Percentiles rank a stretch among this genome's conserved stretches.
Conservation (phyloP, 305 asterid genomes). For the Fraxinus platypoda region DNA sequence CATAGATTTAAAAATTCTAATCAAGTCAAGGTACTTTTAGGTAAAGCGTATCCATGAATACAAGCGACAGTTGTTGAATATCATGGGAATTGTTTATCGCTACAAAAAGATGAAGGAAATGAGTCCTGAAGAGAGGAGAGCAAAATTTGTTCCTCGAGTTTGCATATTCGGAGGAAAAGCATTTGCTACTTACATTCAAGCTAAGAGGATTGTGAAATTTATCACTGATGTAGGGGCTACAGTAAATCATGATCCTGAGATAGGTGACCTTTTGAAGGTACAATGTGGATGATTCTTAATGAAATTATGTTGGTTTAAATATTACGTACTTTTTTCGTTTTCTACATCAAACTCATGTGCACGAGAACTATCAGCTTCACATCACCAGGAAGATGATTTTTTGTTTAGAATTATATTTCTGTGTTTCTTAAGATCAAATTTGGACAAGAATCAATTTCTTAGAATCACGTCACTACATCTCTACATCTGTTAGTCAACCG, state of each 20-base stretch:
- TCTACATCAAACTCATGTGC: not conserved
- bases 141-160: slow-evolving; percentile 49
- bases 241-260: slow-evolving; percentile 60
- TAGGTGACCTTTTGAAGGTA: slow-evolving; percentile 67
- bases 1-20: not conserved
- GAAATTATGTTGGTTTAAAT: not conserved
- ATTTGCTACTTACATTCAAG: slow-evolving; percentile 59
- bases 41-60: slow-evolving; percentile 65
- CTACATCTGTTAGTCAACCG: not conserved
- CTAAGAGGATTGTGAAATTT: slow-evolving; percentile 64
- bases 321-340: not conserved
- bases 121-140: slow-evolving; percentile 51
- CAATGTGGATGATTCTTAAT: not conserved
- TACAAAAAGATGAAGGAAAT: slow-evolving; percentile 66
- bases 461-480: not conserved
- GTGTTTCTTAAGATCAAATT: not conserved
- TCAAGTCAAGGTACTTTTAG: slow-evolving; percentile 22
- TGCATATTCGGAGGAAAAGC: slow-evolving; percentile 73
- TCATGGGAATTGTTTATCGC: slow-evolving; percentile 54
- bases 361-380: not conserved
- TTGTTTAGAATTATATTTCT: not conserved
- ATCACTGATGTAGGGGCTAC: slow-evolving; percentile 61
- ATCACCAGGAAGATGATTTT: not conserved
- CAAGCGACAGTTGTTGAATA: slow-evolving; percentile 55
- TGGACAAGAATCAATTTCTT: not conserved